Base-by-base conservation (phyloP, 306 rosid species). In the Ormosia semicastrata region DNA sequence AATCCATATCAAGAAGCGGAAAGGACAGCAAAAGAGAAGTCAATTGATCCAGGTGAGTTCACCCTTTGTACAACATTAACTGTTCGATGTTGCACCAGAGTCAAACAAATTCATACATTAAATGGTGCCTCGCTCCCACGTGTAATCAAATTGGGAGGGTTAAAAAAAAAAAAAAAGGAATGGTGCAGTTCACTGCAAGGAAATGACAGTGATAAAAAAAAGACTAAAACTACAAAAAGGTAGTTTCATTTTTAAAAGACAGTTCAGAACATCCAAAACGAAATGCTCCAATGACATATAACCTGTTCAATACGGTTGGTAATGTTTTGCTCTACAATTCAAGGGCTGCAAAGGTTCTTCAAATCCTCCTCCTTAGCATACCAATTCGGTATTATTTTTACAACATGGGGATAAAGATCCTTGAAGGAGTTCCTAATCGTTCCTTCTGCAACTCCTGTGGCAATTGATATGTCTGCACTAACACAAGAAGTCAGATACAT, bases 391-490 rank as follows among this genome's bases (percentile, higher is more conserved):
- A 95, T 91, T 76, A 95, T 95, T 90, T 95, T 95, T 13, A 94
- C 90, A 62, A 95, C 98, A 79, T 93, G 94, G 4, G 93, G 97
- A 59, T 91, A 84, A 3, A 95, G 97, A 85, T 95, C 98, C 85
- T 93, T 93, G 82, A 91, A 93, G 8, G 99, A 93, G 82, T 93
- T 95, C 83, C 97, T 88, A 72, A 95, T 95, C 43, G 99, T 93
- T 71, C 98, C 99, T 90, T 95, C 99, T 13, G 99, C 99, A 34
- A 95, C 98, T 76, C 99, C 99, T 3, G 98, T 92, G 15, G 97
- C 99, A 11, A 92, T 39, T 44, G 99, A 93, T 62, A 95, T 95
- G 81, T 93, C 99, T 95, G 96, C 88, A 84, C 69, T 70, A 80
- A 57, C 36, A 82, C 41, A 40, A 34, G 33, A 58, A 75, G 66